Evolutionary conservation across 345 rosid species (phyloP).

Genomic region (Corchorus olitorius): DNA sequence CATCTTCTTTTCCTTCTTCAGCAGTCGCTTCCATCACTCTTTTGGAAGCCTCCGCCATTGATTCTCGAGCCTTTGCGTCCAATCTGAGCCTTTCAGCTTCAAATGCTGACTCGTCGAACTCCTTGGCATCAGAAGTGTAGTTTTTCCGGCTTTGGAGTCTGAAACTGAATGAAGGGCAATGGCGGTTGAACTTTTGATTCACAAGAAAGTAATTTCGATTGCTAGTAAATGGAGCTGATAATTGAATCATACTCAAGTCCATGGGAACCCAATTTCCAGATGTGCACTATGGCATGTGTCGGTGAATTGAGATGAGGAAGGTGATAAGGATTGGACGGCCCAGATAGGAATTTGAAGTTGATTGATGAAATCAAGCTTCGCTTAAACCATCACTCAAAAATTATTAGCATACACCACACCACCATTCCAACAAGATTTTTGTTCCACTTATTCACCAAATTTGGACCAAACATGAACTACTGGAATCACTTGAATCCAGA

Average conservation of each 20-base stretch:
- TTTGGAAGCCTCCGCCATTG: slow-evolving; percentile 66
- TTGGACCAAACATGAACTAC: background rate
- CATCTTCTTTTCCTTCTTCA: slow-evolving; percentile 24
- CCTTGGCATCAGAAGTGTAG: slow-evolving; percentile 22
- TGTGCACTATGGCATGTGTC: background rate
- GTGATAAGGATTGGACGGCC: slow-evolving; percentile 12
- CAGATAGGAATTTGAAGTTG: background rate
- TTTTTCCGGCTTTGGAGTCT: slow-evolving; percentile 25
- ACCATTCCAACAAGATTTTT: too few relatives aligned
- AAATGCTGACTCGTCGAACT: slow-evolving; percentile 56
- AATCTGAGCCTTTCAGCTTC: slow-evolving; percentile 67
- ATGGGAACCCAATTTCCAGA: slow-evolving; percentile 9
- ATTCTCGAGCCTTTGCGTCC: slow-evolving; percentile 64
- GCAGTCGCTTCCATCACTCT: slow-evolving; percentile 37
- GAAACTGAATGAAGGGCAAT: slow-evolving; percentile 21
- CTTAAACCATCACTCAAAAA: too few relatives aligned
- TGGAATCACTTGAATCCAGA: too few relatives aligned
- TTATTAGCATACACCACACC: too few relatives aligned
- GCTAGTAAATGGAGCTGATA: slow-evolving; percentile 36
- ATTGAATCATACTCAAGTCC: slow-evolving; percentile 43
- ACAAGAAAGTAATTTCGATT: slow-evolving; percentile 9
- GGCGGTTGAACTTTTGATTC: background rate
- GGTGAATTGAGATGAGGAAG: background rate
- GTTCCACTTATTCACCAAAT: too few relatives aligned
- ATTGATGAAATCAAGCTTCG: background rate